phyloP scores from a whole-genome alignment of 2,329 filamentous ascomycete genomes.

The Hortaea werneckii region DNA sequence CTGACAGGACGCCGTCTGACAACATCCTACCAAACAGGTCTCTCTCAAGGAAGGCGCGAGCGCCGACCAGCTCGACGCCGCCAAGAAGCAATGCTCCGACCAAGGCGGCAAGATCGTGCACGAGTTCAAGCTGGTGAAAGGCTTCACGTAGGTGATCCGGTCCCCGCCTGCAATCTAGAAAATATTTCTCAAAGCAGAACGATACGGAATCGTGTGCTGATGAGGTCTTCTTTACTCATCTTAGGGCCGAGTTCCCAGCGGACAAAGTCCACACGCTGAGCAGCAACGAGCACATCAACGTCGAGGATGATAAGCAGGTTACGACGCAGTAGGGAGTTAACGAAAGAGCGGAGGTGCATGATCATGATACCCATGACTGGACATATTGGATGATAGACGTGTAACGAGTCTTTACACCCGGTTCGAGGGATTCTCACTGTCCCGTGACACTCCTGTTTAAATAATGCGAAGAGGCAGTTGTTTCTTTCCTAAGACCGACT shows the following conservation, averaged over 20 bases:
- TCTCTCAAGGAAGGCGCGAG: slow-evolving; percentile 65
- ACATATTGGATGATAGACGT: not conserved
- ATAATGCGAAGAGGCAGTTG: too few relatives aligned
- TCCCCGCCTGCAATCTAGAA: too few relatives aligned
- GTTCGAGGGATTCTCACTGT: too few relatives aligned
- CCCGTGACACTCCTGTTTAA: too few relatives aligned
- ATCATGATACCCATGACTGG: not conserved
- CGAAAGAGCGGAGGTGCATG: not conserved
- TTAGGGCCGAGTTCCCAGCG: slow-evolving; percentile 62
- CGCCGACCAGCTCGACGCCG: slow-evolving; percentile 55
- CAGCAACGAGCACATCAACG: slow-evolving; percentile 61
- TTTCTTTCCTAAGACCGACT: too few relatives aligned
- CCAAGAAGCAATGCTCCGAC: slow-evolving; percentile 62
- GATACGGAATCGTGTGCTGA: too few relatives aligned
- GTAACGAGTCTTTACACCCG: too few relatives aligned
- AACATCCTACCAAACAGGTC: slow-evolving; percentile 44
- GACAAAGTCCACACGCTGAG: slow-evolving; percentile 57
- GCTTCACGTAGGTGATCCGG: slow-evolving; percentile 64
- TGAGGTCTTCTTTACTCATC: too few relatives aligned
- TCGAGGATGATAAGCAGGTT: slow-evolving; percentile 65
- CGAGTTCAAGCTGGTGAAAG: slow-evolving; percentile 81
- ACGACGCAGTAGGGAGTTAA: slow-evolving; percentile 51
- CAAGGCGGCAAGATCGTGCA: slow-evolving; percentile 77
- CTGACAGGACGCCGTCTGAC: too few relatives aligned
- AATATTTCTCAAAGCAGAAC: too few relatives aligned